A percentile compares a stretch with the other conserved stretches of the same genome.
Conservation (phyloP, 176 grass and related monocot species). For the Carex cristatella region DNA sequence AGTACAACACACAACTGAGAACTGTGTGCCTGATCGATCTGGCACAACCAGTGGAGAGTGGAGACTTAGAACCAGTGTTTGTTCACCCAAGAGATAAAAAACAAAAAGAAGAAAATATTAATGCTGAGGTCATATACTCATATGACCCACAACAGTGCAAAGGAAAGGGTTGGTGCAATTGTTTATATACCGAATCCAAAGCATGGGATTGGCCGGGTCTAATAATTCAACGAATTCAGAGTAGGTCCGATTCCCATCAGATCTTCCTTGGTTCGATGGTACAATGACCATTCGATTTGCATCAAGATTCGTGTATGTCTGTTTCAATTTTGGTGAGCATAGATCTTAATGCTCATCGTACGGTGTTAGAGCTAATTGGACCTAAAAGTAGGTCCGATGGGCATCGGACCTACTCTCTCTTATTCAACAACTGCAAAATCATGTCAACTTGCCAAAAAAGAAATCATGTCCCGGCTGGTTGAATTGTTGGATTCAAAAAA, state of each 20-base stretch:
- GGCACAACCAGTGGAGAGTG: neutral
- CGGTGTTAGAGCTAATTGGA: too few relatives aligned
- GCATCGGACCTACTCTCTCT: too few relatives aligned
- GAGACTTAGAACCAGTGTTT: neutral
- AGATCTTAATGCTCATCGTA: too few relatives aligned
- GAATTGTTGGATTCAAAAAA: neutral
- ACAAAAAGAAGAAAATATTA: constrained; percentile 1
- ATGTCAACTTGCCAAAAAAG: neutral
- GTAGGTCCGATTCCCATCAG: too few relatives aligned
- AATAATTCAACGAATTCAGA: neutral
- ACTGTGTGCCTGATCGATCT: constrained; percentile 12
- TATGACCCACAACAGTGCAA: neutral
- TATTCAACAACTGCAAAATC: neutral
- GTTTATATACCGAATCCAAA: constrained; percentile 2
- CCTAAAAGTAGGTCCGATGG: too few relatives aligned
- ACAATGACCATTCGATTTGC: too few relatives aligned
- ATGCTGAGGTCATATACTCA: constrained; percentile 3
- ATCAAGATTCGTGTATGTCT: too few relatives aligned
- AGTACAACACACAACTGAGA: neutral
- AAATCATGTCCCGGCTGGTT: neutral
- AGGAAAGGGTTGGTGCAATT: neutral
- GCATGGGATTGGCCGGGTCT: neutral
- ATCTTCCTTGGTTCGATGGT: too few relatives aligned
- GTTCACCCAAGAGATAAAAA: neutral
- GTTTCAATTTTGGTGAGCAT: too few relatives aligned